Base-by-base conservation (phyloP, 1,139 yeast species). In the Geotrichum candidum region DNA sequence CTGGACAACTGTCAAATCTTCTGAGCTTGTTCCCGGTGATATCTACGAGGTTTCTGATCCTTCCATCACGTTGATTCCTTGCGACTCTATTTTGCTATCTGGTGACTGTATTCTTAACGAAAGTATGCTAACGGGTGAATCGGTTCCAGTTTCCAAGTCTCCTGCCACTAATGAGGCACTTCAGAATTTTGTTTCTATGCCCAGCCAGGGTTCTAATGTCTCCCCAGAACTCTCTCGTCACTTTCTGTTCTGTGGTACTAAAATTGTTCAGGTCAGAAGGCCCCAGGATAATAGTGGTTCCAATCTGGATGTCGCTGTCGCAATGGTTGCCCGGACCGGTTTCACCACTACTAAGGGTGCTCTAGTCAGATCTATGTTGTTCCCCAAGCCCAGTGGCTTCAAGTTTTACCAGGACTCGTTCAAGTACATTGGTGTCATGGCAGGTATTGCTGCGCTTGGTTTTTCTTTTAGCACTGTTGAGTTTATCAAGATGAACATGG, bases 261-360 rank as follows among this genome's bases (percentile, higher is more conserved):
- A 86, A 70, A 81, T 94, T 51, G 84, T 94, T 62, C 85, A 96
- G 68, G 90, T 88, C 61, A 86, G 94, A 66, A 82, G 88, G 54
- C 82, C 86, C 0, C 76, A 63, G 25, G 54, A 56, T 3, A 27
- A 48, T 18, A 74, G 79, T 7, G 75, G 75, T n/a, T 63, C 68
- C 2, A 70, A 70, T 13, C 69, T 68, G 51, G 73, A 84, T 66
- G 90, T 90, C 0, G 97, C 96, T 0, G 81, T 90, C 57, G 99
- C 97, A 0, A 78, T 94, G 79, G 96, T 85, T 18, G 85, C 88
- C 7, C 84, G 92, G 64, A 92, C 97, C 0, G 99, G 99, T 0
- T 94, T 94, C 75, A 85, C 88, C 60, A 95, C 99, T 1, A 92
- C 98, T 0, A 94, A 94, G 71, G 99, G 99, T n/a, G 87, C 96